Percentiles rank a stretch among this genome's conserved stretches.
Evolutionary conservation across 1,284 basidiomycete genomes (phyloP).

Genomic region (Moesziomyces sp.): DNA sequence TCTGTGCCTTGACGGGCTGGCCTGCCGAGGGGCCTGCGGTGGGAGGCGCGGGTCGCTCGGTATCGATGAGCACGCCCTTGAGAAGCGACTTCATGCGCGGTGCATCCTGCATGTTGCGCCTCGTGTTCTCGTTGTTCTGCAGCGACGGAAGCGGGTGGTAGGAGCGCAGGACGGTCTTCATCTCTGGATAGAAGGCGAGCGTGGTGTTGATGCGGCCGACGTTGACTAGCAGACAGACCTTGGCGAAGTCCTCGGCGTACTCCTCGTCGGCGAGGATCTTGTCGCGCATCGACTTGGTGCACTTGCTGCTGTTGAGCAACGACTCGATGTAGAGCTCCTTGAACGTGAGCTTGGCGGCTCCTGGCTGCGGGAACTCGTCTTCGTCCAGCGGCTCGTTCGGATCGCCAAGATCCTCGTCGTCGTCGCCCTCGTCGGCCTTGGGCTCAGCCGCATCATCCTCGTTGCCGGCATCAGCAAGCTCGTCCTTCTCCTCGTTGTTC

Average conservation of each 20-base stretch:
- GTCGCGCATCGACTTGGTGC: conserved; percentile 85
- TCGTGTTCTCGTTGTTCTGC: conserved; percentile 74
- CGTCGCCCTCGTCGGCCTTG: conserved; percentile 15
- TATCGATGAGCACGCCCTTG: conserved; percentile 79
- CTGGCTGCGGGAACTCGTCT: conserved; percentile 52
- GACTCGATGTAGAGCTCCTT: conserved; percentile 85
- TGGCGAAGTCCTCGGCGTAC: conserved; percentile 83
- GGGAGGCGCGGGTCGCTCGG: conserved; percentile 71
- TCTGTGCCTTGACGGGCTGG: conserved; percentile 36
- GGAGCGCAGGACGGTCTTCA: conserved; percentile 82
- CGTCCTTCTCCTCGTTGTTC: conserved; percentile 47
- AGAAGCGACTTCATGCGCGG: conserved; percentile 81
- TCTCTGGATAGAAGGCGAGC: conserved; percentile 80
- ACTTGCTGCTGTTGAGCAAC: conserved; percentile 80
- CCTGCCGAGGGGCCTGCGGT: conserved; percentile 54
- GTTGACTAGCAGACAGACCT: conserved; percentile 82
- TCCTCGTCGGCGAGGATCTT: conserved; percentile 82
- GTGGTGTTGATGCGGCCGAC: conserved; percentile 94
- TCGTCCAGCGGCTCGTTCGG: conserved; percentile 35
- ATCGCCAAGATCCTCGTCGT: conserved; percentile 36
- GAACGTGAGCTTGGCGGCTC: conserved; percentile 72
- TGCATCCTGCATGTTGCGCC: conserved; percentile 81
- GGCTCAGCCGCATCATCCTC: conserved; percentile 13
- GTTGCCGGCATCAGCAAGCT: conserved; percentile 36
- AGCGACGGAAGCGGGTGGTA: conserved; percentile 84